phyloP scores from a whole-genome alignment of 2,329 filamentous ascomycete species.

The Aureobasidium subglaciale region DNA sequence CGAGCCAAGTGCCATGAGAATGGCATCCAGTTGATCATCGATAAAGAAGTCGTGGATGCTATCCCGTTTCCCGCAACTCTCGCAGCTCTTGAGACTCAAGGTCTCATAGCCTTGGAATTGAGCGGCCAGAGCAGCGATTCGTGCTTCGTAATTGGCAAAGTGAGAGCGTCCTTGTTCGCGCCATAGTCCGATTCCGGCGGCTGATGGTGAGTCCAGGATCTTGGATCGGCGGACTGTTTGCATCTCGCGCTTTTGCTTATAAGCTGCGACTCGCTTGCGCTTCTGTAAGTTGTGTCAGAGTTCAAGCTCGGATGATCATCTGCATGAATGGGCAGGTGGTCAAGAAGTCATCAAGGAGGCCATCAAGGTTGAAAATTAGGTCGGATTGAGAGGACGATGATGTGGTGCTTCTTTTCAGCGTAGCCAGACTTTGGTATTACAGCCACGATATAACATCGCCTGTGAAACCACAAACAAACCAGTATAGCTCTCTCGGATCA shows the following conservation, averaged over 20 bases:
- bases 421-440: too few relatives aligned
- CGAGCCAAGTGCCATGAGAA: slow-evolving; percentile 8
- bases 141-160: slow-evolving; percentile 9
- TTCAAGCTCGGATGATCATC: too few relatives aligned
- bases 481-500: too few relatives aligned
- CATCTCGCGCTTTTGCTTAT: slow-evolving; percentile 4
- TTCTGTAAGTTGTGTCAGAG: slow-evolving; percentile 14
- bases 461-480: too few relatives aligned
- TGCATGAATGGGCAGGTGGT: background rate
- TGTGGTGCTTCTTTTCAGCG: too few relatives aligned
- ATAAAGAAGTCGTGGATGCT: slow-evolving; percentile 15
- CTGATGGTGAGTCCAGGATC: slow-evolving; percentile 4
- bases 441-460: too few relatives aligned
- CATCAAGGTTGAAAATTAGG: background rate
- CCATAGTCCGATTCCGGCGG: slow-evolving; percentile 4
- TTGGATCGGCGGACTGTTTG: slow-evolving; percentile 14
- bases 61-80: slow-evolving; percentile 11
- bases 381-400: too few relatives aligned
- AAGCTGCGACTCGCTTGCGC: slow-evolving; percentile 2
- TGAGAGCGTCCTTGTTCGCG: slow-evolving; percentile 16
- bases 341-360: background rate
- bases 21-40: background rate
- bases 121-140: background rate
- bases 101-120: slow-evolving; percentile 1
- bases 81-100: slow-evolving; percentile 10